Evolutionary conservation across 1,284 basidiomycete genomes (phyloP), one percentile per base, ranked within the genome.

Genomic region (Trichosporon asahii): DNA sequence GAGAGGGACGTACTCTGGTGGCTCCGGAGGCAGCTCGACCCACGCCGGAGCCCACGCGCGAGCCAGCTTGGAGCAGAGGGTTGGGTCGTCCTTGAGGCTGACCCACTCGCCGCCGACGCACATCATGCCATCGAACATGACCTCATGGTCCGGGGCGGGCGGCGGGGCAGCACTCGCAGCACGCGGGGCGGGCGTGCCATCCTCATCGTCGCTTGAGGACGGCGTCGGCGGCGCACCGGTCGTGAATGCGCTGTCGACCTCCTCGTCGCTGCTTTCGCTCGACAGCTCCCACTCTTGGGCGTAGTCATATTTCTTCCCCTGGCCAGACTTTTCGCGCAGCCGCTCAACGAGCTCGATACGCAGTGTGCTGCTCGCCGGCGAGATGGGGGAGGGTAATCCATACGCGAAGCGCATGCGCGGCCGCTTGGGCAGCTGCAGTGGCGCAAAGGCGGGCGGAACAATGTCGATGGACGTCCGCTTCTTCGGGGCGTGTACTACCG

Each of bases 211-310:
- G 11, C 70, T 65, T 0, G 78, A 78, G 2, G 74, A 69, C 0
- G 80, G 80, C 2, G 81, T 82, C 2, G 80, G 81, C 11, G 81
- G 81, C 3, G 72, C 76, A 15, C 75, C 76, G 0, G 79, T 76
- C 31, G 76, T 77, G 18, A 67, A 27, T 2, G 72, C 70, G 29
- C 75, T 74, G 15, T 79, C 76, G 15, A 74, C 73, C 67, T 67
- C 69, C 3, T 66, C 70, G 66, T 68, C 72, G 60, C 63, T 66
- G 40, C 40, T 67, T 23, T 76, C 75, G 15, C 68, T 73, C 11
- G 77, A 76, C 18, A 76, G 46, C 14, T 77, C 75, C 71, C 78
- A 78, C 2, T 69, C 72, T 6, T 76, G 69, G 27, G 77, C 70
- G 69, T 77, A 76, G 68, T 76, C 68, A 53, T 70, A 70, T 68